phyloP scores from a whole-genome alignment of 768 basidiomycete species.

The Trametes villosa region DNA sequence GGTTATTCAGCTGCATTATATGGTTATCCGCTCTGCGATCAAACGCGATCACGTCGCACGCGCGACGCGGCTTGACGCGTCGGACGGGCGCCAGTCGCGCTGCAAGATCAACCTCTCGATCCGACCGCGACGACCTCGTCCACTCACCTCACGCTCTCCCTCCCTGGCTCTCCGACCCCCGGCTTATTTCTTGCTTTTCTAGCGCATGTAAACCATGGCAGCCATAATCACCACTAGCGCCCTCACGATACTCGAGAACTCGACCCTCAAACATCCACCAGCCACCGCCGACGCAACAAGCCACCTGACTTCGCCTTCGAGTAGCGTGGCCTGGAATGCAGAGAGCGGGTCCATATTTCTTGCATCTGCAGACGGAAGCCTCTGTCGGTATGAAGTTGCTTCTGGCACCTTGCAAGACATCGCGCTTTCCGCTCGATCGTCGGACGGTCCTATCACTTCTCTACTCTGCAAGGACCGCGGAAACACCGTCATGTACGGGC shows the following conservation, averaged over 20 bases:
- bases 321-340: slow-evolving; percentile 56
- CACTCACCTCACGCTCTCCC: background rate
- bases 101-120: slow-evolving; percentile 5
- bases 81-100: background rate
- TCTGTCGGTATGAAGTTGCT: slow-evolving; percentile 56
- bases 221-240: slow-evolving; percentile 9
- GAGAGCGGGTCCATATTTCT: slow-evolving; percentile 62
- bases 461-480: slow-evolving; percentile 41
- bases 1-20: too few species aligned
- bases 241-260: slow-evolving; percentile 40
- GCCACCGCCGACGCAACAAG: slow-evolving; percentile 23
- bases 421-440: slow-evolving; percentile 32
- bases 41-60: slow-evolving; percentile 14
- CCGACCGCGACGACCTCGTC: background rate
- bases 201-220: slow-evolving; percentile 11
- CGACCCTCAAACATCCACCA: slow-evolving; percentile 49
- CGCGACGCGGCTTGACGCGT: background rate
- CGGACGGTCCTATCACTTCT: slow-evolving; percentile 33
- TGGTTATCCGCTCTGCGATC: background rate
- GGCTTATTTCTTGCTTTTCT: background rate
- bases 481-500: slow-evolving; percentile 51
- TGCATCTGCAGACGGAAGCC: slow-evolving; percentile 43
- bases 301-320: slow-evolving; percentile 30
- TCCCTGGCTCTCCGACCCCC: background rate
- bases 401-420: slow-evolving; percentile 46